Conservation (phyloP, 371 early-diverging fungal species). For the Dichotomocladium elegans region DNA sequence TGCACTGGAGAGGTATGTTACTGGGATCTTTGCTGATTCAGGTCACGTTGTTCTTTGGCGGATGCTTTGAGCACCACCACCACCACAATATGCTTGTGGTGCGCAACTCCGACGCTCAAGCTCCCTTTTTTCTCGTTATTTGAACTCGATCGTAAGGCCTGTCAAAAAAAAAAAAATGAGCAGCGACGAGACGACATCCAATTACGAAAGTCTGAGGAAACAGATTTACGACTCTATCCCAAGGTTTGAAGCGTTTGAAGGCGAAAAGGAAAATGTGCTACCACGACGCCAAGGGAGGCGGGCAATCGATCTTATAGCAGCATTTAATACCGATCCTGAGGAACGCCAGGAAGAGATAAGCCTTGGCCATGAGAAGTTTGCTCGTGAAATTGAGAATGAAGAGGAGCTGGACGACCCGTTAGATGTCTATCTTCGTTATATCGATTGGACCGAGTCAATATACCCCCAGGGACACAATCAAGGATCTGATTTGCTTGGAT, state of each 20-base stretch:
- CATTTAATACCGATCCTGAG: constrained; percentile 24
- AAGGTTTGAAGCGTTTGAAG: constrained; percentile 46
- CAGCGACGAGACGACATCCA: neutral
- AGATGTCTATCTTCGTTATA: constrained; percentile 65
- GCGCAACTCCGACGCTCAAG: no score
- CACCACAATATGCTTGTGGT: no score
- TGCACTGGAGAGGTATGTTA: no score
- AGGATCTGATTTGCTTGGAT: constrained; percentile 45
- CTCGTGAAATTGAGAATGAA: constrained; percentile 40
- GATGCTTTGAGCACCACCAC: no score
- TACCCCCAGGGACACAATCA: constrained; percentile 65
- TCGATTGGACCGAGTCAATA: constrained; percentile 68
- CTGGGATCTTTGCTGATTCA: no score
- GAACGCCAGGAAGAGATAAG: constrained; percentile 32
- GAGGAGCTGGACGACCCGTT: constrained; percentile 74
- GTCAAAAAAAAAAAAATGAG: no score
- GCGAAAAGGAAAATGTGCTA: constrained; percentile 81
- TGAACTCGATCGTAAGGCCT: no score
- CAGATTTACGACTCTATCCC: constrained; percentile 23
- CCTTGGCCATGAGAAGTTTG: constrained; percentile 35
- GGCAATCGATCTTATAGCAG: constrained; percentile 44
- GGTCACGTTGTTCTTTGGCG: no score
- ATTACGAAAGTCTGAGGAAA: constrained; percentile 11
- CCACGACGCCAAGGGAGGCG: constrained; percentile 68
- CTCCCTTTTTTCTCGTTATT: no score